phyloP scores from a whole-genome alignment of 306 rosid species.

The Myrica gale region DNA sequence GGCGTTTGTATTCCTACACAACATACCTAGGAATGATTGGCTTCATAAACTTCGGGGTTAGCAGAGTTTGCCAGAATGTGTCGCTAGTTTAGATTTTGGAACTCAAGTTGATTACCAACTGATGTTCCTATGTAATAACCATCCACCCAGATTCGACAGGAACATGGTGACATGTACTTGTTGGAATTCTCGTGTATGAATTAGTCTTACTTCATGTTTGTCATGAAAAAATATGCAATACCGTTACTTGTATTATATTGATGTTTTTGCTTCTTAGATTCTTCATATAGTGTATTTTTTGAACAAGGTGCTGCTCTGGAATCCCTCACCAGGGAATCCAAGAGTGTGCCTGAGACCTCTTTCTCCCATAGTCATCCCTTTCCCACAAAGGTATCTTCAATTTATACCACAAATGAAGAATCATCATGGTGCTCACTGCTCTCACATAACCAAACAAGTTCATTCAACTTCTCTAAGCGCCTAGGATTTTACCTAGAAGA shows the following conservation, averaged over 20 bases:
- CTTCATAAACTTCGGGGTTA: background rate
- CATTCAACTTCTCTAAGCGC: constrained; percentile 13
- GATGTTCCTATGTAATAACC: background rate
- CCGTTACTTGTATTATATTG: background rate
- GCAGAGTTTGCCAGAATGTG: background rate
- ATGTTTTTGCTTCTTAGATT: background rate
- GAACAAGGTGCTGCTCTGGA: constrained; percentile 57
- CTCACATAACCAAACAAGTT: constrained; percentile 18
- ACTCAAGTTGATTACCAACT: background rate
- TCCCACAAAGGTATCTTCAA: constrained; percentile 91
- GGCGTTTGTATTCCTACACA: too few relatives aligned
- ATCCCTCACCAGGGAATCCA: constrained; percentile 47
- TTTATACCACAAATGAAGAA: constrained; percentile 62
- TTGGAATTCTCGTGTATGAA: background rate
- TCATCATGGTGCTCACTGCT: constrained; percentile 3
- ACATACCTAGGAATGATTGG: background rate
- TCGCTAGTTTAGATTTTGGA: background rate
- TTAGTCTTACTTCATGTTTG: background rate
- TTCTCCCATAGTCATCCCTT: constrained; percentile 48
- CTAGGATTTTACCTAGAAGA: constrained; percentile 59
- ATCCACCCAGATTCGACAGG: background rate
- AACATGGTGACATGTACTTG: background rate
- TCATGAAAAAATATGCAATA: background rate
- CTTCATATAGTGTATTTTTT: constrained; percentile 17
- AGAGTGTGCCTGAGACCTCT: constrained; percentile 58